Evolutionary conservation across 306 rosid species (phyloP).

Genomic region (Rosa lucieae): DNA sequence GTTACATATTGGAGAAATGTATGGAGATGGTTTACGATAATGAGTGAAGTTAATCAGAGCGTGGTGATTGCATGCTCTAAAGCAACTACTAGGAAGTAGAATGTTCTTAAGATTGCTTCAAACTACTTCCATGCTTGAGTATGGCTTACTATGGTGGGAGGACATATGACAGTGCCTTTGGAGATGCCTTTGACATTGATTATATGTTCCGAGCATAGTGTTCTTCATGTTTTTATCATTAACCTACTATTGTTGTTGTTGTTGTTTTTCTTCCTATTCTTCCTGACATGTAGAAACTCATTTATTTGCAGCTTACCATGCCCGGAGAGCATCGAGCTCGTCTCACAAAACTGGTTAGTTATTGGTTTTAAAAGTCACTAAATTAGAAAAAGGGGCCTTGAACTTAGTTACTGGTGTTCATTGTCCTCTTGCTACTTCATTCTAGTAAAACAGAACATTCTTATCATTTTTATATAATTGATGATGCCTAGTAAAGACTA

Average conservation of each 20-base stretch:
- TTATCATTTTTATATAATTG: not conserved
- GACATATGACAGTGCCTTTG: not conserved
- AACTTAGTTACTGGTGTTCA: not conserved
- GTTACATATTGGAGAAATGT: not conserved
- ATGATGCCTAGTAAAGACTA: not conserved
- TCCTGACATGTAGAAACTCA: constrained; percentile 17
- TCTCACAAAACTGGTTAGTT: constrained; percentile 82
- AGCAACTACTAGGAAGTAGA: not conserved
- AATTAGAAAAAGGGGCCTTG: not conserved
- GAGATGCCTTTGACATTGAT: not conserved
- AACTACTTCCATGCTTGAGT: not conserved
- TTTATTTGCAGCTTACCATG: constrained; percentile 71
- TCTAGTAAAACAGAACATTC: not conserved
- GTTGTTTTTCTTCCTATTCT: not conserved
- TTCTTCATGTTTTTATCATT: not conserved
- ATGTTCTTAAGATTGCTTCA: not conserved
- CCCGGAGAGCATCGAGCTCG: constrained; percentile 85
- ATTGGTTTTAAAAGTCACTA: not conserved
- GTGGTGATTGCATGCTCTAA: not conserved
- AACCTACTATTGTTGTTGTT: constrained; percentile 10
- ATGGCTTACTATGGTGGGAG: not conserved
- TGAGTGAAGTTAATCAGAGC: not conserved
- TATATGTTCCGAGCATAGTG: not conserved
- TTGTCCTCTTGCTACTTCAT: constrained; percentile 1
- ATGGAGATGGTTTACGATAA: not conserved